Conservation (phyloP, 148 eudicot genomes). For the Rhododendron simsii region DNA sequence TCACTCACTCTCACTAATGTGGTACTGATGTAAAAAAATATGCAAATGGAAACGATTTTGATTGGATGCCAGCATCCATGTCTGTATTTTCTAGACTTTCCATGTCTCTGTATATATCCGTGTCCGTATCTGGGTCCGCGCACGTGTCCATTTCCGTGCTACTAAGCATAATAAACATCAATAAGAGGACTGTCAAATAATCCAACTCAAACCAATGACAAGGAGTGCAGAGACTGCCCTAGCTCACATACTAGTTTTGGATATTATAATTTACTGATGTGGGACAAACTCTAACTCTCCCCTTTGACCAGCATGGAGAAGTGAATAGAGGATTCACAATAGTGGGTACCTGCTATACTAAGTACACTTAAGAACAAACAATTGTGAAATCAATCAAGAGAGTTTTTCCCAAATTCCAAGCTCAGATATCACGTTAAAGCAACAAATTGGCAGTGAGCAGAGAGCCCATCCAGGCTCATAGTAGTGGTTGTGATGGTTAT, state of each 20-base stretch:
- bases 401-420: background rate
- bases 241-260: background rate
- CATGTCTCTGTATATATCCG: background rate
- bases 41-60: background rate
- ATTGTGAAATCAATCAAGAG: background rate
- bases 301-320: background rate
- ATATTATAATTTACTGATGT: background rate
- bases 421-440: background rate
- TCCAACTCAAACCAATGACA: background rate
- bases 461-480: background rate
- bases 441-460: background rate
- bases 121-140: background rate
- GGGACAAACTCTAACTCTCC: background rate
- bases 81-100: background rate
- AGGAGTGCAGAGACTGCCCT: background rate
- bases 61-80: background rate
- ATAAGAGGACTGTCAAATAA: background rate
- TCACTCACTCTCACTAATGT: background rate
- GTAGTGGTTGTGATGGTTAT: background rate
- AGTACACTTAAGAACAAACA: background rate
- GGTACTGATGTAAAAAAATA: background rate
- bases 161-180: background rate
- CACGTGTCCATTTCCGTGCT: background rate
- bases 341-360: background rate
- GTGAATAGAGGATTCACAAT: background rate